Conservation (phyloP, 164 flowering plant species). For the Piper longum region DNA sequence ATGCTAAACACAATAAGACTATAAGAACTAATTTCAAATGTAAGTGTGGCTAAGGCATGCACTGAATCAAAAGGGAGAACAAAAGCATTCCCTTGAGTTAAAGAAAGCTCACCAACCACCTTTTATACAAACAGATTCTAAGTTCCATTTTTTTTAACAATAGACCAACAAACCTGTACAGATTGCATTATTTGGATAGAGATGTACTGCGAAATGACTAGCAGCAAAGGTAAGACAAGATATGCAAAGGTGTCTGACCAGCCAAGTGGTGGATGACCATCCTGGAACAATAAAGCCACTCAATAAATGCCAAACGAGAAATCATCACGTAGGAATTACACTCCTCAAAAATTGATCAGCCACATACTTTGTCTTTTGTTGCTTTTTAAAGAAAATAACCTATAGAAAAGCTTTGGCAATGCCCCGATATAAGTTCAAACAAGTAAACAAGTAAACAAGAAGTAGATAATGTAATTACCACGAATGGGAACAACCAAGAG, state of each 20-base stretch:
- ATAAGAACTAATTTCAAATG: too few species aligned
- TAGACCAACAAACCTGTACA: conserved; percentile 46
- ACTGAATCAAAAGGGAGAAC: too few species aligned
- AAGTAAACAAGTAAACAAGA: not conserved
- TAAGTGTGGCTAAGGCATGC: too few species aligned
- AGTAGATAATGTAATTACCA: conserved; percentile 27
- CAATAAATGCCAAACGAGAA: too few species aligned
- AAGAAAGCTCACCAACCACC: not conserved
- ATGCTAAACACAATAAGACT: too few species aligned
- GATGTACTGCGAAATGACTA: conserved; percentile 66
- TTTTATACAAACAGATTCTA: not conserved
- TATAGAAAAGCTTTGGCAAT: not conserved
- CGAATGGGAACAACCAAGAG: conserved; percentile 94
- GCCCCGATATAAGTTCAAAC: not conserved
- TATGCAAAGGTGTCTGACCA: conserved; percentile 92
- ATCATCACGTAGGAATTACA: too few species aligned
- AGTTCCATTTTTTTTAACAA: not conserved
- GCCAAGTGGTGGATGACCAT: conserved; percentile 98
- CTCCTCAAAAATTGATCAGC: too few species aligned
- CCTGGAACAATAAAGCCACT: conserved; percentile 30
- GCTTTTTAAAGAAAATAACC: too few species aligned
- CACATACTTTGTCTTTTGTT: too few species aligned
- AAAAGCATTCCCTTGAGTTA: too few species aligned
- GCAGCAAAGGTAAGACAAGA: conserved; percentile 73
- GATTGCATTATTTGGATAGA: conserved; percentile 85